These are phyloP conservation scores for Ascoidea tarda DNA, from an alignment of 805 yeast genomes.

Conservation along the genomic window DNA sequence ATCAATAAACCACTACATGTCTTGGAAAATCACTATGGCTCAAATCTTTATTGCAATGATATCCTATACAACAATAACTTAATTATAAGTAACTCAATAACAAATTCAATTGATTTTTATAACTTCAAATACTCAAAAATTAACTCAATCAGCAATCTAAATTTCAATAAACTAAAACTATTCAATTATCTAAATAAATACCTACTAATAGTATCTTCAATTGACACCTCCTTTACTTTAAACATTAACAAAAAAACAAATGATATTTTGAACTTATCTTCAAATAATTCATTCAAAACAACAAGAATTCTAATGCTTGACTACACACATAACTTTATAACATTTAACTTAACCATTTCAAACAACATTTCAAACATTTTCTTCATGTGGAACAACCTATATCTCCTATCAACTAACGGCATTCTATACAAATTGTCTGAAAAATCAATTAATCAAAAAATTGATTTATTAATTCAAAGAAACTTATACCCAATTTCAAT, in stretches of 20 bases:
- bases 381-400: constrained; percentile 39
- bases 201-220: constrained; percentile 44
- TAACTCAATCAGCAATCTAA: constrained; percentile 7
- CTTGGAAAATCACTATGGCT: constrained; percentile 32
- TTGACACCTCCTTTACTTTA: constrained; percentile 14
- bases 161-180: constrained; percentile 5
- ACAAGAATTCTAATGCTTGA: constrained; percentile 40
- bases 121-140: constrained; percentile 8
- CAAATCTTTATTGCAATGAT: constrained; percentile 34
- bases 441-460: constrained; percentile 48
- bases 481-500: constrained; percentile 65
- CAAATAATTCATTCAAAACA: neutral
- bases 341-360: constrained; percentile 57
- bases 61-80: constrained; percentile 15
- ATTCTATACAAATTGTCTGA: constrained; percentile 54
- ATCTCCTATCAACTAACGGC: constrained; percentile 63
- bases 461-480: constrained; percentile 53
- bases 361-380: constrained; percentile 48
- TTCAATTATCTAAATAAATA: constrained; percentile 18
- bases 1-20: constrained; percentile 43
- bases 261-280: neutral
- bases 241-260: neutral
- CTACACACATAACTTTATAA: constrained; percentile 49
- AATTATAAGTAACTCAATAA: constrained; percentile 2
- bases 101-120: constrained; percentile 8